A percentile compares a stretch with the other conserved stretches of the same genome.
These are phyloP conservation scores for Aphanomyces stellatus DNA, from an alignment of 352 stramenopile species.

Conservation along the genomic window DNA sequence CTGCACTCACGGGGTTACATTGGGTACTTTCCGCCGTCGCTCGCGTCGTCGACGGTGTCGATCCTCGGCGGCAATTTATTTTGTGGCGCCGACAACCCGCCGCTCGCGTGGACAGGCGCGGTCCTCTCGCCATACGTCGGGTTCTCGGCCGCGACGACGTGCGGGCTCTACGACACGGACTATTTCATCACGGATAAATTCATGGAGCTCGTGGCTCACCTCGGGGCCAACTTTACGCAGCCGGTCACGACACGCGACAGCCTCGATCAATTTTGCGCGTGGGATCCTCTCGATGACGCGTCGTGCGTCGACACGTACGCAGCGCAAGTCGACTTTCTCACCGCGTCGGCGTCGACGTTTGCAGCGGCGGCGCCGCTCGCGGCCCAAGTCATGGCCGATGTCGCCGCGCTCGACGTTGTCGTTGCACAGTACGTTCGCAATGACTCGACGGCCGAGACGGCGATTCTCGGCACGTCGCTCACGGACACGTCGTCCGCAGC, in stretches of 20 bases:
- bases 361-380: not conserved
- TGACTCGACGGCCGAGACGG: not conserved
- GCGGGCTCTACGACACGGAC: not conserved
- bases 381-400: not conserved
- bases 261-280: not conserved
- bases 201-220: not conserved
- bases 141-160: not conserved
- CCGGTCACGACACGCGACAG: not conserved
- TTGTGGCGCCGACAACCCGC: conserved; percentile 2
- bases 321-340: not conserved
- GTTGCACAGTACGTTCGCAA: conserved; percentile 5
- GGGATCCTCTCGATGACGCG: not conserved
- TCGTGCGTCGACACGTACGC: not conserved
- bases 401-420: not conserved
- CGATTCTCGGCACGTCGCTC: not conserved
- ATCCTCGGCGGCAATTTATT: conserved; percentile 2
- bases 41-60: not conserved
- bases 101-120: not conserved
- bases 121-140: not conserved
- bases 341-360: not conserved
- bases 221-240: not conserved
- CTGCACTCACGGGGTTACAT: not conserved
- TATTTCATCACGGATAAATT: not conserved
- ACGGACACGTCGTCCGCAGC: not conserved
- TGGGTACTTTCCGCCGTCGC: not conserved